Base-by-base conservation (phyloP, 2,329 filamentous ascomycete genomes). In the Penicillium expansum region DNA sequence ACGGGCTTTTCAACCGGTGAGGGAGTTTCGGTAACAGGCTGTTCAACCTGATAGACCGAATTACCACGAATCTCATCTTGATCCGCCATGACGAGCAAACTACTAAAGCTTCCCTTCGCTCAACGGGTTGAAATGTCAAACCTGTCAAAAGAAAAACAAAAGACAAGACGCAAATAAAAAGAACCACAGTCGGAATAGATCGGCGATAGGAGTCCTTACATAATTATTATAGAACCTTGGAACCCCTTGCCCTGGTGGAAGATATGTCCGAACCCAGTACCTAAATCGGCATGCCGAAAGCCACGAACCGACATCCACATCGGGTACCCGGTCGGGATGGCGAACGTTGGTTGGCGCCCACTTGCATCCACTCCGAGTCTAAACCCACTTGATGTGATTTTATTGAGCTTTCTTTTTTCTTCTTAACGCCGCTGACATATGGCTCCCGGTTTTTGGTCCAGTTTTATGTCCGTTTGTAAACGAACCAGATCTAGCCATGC, bases 11-110 rank as follows among this genome's bases (percentile, higher is more conserved):
- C 51, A n/a, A 32, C 20, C 2, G 42, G 33, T 2, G 51, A 48
- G 22, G 33, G 18, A 2, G 37, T 41, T 20, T 27, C 18, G 7
- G 20, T 6, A 5, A 48, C 30, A 32, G 32, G 22, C 18, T 32
- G 33, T 38, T 54, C 52, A 5, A 16, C 9, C 52, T 54, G 27
- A 27, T 42, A 49, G 27, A 49, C 52, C 16, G 52, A 54, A 24
- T 53, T 48, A 1, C 51, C 51, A n/a, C 43, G 52, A 6, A 48
- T 54, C 43, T 54, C 43, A 11, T 54, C 38, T 35, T 27, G 27
- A 27, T 32, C 52, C 22, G 43, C 52, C 52, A 54, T 54, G 18
- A 41, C n/a, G 43, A 41, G 29, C 33, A 48, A 30, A 13, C 27
- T 16, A 9, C 27, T 43, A 22, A 16, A 16, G 11, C 18, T 32